Conservation (phyloP, 2,329 filamentous ascomycete species). For the Shiraia sp. region DNA sequence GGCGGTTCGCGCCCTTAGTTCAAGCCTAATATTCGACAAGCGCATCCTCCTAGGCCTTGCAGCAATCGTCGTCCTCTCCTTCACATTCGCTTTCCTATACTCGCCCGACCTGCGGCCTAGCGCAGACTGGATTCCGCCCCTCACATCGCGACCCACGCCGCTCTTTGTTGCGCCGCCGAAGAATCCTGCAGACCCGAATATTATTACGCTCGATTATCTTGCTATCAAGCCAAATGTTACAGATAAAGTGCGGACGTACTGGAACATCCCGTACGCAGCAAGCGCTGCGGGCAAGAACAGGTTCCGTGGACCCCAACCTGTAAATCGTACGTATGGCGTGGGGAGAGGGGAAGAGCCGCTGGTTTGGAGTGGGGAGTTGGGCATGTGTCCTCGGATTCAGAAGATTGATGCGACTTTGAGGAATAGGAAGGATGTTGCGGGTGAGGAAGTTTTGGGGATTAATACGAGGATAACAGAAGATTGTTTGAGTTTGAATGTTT, state of each 20-base stretch:
- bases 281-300: conserved; percentile 33
- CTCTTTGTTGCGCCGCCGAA: conserved; percentile 28
- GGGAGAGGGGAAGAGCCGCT: conserved; percentile 24
- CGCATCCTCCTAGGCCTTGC: conserved; percentile 27
- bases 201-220: conserved; percentile 38
- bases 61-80: conserved; percentile 23
- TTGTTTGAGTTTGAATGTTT: conserved; percentile 49
- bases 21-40: conserved; percentile 32
- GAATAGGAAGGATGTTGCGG: conserved; percentile 31
- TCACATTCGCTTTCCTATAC: conserved; percentile 33
- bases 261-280: conserved; percentile 42
- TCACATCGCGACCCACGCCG: conserved; percentile 21
- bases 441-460: conserved; percentile 31
- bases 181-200: conserved; percentile 29
- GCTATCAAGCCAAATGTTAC: conserved; percentile 31
- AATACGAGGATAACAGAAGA: conserved; percentile 39
- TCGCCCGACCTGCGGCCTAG: conserved; percentile 27
- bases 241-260: conserved; percentile 34
- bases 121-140: conserved; percentile 31
- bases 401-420: conserved; percentile 34
- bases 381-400: conserved; percentile 40
- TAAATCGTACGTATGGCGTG: conserved; percentile 30
- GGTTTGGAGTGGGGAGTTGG: conserved; percentile 34
- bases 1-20: conserved; percentile 28
- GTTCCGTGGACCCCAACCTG: conserved; percentile 37